These are phyloP conservation scores for Blastobotrys petasosporus DNA, from an alignment of 1,139 yeast species.

Conservation along the genomic window DNA sequence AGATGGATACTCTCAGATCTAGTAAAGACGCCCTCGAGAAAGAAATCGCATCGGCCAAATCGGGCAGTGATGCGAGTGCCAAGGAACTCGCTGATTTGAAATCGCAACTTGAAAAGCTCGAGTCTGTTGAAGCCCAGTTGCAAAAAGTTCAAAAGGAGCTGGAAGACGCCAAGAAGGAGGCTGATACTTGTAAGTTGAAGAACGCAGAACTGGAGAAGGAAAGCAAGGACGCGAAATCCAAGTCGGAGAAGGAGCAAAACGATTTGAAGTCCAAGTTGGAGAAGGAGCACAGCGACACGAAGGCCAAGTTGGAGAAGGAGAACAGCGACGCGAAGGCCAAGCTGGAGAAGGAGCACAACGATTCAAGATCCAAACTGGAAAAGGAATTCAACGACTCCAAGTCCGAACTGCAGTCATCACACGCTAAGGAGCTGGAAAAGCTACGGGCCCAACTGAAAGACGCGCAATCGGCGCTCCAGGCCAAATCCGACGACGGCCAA, in stretches of 20 bases:
- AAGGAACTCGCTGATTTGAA: conserved; percentile 4
- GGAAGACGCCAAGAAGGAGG: background rate
- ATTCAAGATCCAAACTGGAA: conserved; percentile 2
- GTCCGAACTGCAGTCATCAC: conserved; percentile 1
- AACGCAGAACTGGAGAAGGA: conserved; percentile 12
- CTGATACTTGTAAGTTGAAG: background rate
- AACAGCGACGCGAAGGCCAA: conserved; percentile 11
- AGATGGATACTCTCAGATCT: background rate
- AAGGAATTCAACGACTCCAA: conserved; percentile 10
- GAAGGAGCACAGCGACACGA: conserved; percentile 10
- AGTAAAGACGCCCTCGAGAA: background rate
- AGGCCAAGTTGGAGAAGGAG: background rate
- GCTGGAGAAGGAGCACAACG: conserved; percentile 9
- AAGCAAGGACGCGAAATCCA: conserved; percentile 7
- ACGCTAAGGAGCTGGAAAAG: conserved; percentile 5
- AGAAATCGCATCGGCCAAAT: conserved; percentile 2
- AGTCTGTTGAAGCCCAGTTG: background rate
- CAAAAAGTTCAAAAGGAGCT: conserved; percentile 6
- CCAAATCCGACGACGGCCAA: conserved; percentile 3
- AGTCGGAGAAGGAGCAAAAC: conserved; percentile 9
- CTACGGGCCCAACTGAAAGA: conserved; percentile 2
- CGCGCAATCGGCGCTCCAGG: background rate
- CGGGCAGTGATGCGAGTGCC: background rate
- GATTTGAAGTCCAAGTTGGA: conserved; percentile 1
- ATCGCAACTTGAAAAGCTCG: background rate